Percentiles rank a stretch among this genome's conserved stretches.
phyloP scores from a whole-genome alignment of 192 early-diverging fungal genomes.

The Mycoemilia scoparia region DNA sequence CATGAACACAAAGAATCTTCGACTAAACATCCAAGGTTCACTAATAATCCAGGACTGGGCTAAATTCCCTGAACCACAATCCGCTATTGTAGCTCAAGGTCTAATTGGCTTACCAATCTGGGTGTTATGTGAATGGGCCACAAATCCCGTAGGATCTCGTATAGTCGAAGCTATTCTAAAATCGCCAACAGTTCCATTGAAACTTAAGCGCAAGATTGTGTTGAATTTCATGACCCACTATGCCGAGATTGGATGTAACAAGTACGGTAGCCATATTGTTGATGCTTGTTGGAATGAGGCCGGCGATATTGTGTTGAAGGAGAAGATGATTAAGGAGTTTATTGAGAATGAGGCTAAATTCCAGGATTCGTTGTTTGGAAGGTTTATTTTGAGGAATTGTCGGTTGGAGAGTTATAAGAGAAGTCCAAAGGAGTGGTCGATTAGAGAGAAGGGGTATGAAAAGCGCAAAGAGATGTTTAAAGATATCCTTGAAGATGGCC shows the following conservation, averaged over 20 bases:
- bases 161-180: conserved; percentile 49
- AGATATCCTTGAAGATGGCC: conserved; percentile 45
- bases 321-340: conserved; percentile 55
- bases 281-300: conserved; percentile 53
- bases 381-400: conserved; percentile 61
- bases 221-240: conserved; percentile 37
- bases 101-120: too few species aligned
- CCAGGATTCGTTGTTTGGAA: conserved; percentile 44
- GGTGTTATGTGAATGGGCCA: conserved; percentile 42
- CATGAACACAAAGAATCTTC: conserved; percentile 25
- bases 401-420: conserved; percentile 55
- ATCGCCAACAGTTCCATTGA: conserved; percentile 31
- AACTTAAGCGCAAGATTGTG: conserved; percentile 44
- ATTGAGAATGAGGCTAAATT: conserved; percentile 33
- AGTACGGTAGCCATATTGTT: conserved; percentile 61
- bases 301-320: conserved; percentile 43
- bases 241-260: conserved; percentile 41
- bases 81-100: conserved; percentile 39
- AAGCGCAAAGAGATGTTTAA: conserved; percentile 62
- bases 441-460: conserved; percentile 49
- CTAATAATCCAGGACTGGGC: conserved; percentile 46
- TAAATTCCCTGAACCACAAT: conserved; percentile 36
- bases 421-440: conserved; percentile 58
- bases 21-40: conserved; percentile 45
- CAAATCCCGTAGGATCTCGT: conserved; percentile 51